Conservation (phyloP, 2,329 filamentous ascomycete genomes). For the Fusarium devonianum region DNA sequence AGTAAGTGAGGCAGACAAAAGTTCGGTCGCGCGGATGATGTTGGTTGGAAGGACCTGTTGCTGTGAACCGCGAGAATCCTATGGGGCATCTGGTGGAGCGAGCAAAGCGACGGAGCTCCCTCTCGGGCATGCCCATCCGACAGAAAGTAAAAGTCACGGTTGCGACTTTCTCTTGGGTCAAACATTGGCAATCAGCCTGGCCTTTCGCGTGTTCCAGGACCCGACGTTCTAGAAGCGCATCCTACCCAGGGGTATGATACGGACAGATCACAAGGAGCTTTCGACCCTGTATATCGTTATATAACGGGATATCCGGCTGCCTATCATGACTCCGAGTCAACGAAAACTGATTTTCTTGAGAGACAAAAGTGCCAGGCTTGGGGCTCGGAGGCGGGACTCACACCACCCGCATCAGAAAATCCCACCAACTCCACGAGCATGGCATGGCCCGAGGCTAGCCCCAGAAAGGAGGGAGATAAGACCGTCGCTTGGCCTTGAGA, state of each 20-base stretch:
- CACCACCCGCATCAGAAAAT: conserved; percentile 12
- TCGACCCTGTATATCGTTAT: no score
- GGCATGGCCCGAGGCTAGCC: conserved; percentile 35
- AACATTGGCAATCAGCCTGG: no score
- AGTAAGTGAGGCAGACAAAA: conserved; percentile 26
- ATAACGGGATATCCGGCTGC: no score
- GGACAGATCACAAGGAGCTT: no score
- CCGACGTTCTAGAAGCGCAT: conserved; percentile 17
- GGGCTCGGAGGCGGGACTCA: conserved; percentile 1
- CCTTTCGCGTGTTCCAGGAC: not conserved
- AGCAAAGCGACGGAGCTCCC: conserved; percentile 2
- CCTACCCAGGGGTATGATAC: conserved; percentile 7
- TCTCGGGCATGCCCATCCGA: not conserved
- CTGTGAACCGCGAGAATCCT: conserved; percentile 1
- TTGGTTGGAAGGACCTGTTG: conserved; percentile 25
- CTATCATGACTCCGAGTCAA: no score
- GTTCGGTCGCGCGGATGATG: conserved; percentile 26
- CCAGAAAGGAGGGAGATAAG: conserved; percentile 41
- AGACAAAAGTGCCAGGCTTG: conserved; percentile 33
- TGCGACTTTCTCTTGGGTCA: no score
- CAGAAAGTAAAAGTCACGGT: not conserved
- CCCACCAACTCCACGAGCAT: conserved; percentile 22
- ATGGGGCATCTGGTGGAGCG: conserved; percentile 9
- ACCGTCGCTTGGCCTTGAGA: conserved; percentile 23
- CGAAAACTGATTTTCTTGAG: no score